phyloP scores from a whole-genome alignment of 768 basidiomycete species.

The Arthromyces matolae region DNA sequence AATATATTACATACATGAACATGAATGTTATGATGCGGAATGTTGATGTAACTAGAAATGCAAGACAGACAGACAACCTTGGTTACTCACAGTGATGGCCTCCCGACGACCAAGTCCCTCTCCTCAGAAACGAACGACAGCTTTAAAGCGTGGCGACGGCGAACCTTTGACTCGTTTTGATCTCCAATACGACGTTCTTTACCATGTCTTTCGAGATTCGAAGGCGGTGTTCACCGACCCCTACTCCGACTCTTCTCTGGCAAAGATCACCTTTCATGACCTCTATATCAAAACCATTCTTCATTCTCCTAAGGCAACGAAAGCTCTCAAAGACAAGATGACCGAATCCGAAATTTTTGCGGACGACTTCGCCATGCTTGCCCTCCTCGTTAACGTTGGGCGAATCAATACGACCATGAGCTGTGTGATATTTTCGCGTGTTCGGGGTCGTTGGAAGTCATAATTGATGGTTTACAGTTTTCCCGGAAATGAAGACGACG shows the following conservation, averaged over 20 bases:
- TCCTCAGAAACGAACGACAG: slow-evolving; percentile 36
- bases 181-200: slow-evolving; percentile 77
- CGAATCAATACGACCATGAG: slow-evolving; percentile 81
- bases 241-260: slow-evolving; percentile 21
- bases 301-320: slow-evolving; percentile 64
- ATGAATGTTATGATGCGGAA: slow-evolving; percentile 1
- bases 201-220: slow-evolving; percentile 70
- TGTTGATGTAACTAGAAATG: slow-evolving; percentile 1
- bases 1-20: slow-evolving; percentile 12
- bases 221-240: slow-evolving; percentile 53
- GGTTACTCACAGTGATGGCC: slow-evolving; percentile 16
- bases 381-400: slow-evolving; percentile 73
- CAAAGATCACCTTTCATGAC: slow-evolving; percentile 55
- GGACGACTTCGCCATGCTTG: slow-evolving; percentile 71
- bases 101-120: slow-evolving; percentile 40
- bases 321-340: slow-evolving; percentile 70
- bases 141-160: slow-evolving; percentile 56
- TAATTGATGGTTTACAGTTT: slow-evolving; percentile 41
- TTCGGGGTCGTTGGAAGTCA: slow-evolving; percentile 6
- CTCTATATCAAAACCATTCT: slow-evolving; percentile 50
- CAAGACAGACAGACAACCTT: not conserved
- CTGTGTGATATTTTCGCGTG: slow-evolving; percentile 44
- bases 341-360: slow-evolving; percentile 54
- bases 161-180: slow-evolving; percentile 65
- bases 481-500: slow-evolving; percentile 76